Evolutionary conservation across 78 protist genomes (phyloP), one percentile per base, ranked within the genome.

Genomic region (Dictyostelium intermedium): DNA sequence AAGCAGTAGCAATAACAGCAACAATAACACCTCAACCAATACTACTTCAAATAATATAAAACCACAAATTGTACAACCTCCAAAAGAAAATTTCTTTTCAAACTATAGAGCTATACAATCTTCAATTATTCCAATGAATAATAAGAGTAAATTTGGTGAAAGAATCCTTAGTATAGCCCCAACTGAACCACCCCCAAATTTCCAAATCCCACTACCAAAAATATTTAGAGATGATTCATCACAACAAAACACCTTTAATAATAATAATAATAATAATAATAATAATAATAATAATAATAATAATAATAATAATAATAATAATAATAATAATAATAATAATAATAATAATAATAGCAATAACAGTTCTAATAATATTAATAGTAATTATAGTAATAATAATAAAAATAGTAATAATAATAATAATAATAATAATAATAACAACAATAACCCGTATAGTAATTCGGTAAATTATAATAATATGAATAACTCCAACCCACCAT

Each of bases 91-190:
- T 74, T 86, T 77, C 30, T 76, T 86, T 41, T 34, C 60, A 16
- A 30, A 30, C 5, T 86, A 86, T 53, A 27, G 41, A 76, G 76
- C 76, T 1, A 23, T 34, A 7, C 30, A 18, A 34, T 32, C 37
- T 1, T 20, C 76, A 34, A 72, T 72, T 32, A 30, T 72, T 13
- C 79, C 39, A 34, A 18, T 20, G 5, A 2, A 34, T n/a, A 56
- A 41, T 34, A 85, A 50, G 16, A 86, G 92, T 41, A 86, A 86
- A 77, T 86, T 86, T 86, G 92, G 92, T 34, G 92, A 86, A 56
- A 86, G 34, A 27, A 77, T 86, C 8, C 41, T 86, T 18, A 86
- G 63, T 14, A 76, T 50, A n/a, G 45, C 20, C 3, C 63, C 81
- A 30, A 53, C 60, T 32, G 45, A 73, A 10, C 37, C n/a, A 47